phyloP scores from a whole-genome alignment of 1,284 basidiomycete genomes.

The Cutaneotrichosporon cyanovorans region DNA sequence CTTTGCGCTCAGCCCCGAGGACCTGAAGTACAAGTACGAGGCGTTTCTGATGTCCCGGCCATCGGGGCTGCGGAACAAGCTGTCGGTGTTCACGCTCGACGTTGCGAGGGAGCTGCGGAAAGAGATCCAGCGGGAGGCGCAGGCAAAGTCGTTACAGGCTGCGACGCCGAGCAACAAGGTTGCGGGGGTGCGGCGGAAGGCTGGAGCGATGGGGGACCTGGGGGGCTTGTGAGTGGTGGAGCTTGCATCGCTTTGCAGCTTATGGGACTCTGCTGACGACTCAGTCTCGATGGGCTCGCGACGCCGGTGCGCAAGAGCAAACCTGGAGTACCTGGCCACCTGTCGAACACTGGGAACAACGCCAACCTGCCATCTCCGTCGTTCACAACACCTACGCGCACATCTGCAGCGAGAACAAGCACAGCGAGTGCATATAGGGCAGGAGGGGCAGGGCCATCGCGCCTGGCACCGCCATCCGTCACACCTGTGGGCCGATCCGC shows the following conservation, averaged over 20 bases:
- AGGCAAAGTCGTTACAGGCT: constrained; percentile 26
- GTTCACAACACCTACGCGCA: constrained; percentile 14
- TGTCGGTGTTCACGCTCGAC: constrained; percentile 36
- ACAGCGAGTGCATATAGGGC: constrained; percentile 19
- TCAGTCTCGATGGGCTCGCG: constrained; percentile 32
- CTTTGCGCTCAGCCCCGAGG: constrained; percentile 40
- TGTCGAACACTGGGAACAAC: constrained; percentile 23
- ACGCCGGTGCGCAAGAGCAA: constrained; percentile 30
- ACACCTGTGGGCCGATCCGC: constrained; percentile 23
- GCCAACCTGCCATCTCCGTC: constrained; percentile 21
- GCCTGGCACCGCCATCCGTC: constrained; percentile 12
- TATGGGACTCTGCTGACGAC: no score
- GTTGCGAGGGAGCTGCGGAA: constrained; percentile 42
- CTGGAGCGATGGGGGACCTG: constrained; percentile 29
- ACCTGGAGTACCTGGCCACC: constrained; percentile 6
- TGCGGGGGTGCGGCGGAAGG: constrained; percentile 26
- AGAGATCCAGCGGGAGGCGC: constrained; percentile 43
- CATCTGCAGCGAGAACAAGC: constrained; percentile 17
- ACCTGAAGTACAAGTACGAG: constrained; percentile 48
- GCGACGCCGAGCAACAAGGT: constrained; percentile 13
- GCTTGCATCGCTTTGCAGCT: no score
- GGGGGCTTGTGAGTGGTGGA: constrained; percentile 33
- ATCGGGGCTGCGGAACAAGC: constrained; percentile 36
- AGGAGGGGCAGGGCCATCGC: constrained; percentile 12
- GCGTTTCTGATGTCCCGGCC: constrained; percentile 45